Evolutionary conservation across 1,139 yeast genomes (phyloP).

Genomic region (Ogataea hybrid): DNA sequence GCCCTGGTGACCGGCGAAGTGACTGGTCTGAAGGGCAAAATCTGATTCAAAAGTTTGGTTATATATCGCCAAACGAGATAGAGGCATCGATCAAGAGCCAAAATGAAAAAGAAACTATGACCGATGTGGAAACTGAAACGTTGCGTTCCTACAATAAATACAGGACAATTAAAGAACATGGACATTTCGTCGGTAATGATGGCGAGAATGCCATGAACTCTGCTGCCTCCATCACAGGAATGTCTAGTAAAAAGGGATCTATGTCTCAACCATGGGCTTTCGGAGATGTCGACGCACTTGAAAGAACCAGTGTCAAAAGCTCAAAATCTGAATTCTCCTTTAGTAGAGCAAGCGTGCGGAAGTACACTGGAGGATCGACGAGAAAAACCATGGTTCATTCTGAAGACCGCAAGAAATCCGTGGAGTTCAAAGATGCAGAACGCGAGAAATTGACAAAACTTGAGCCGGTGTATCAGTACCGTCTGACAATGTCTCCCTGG

Average conservation of each 20-base stretch:
- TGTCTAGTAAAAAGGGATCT: constrained; percentile 21
- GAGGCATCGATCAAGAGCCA: background rate
- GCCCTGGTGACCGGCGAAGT: constrained; percentile 11
- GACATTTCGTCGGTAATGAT: constrained; percentile 4
- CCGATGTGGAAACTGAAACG: constrained; percentile 10
- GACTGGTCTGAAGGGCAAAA: constrained; percentile 23
- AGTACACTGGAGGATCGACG: constrained; percentile 10
- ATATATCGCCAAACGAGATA: constrained; percentile 16
- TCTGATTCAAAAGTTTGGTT: constrained; percentile 22
- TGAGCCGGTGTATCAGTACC: constrained; percentile 1
- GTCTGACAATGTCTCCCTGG: constrained; percentile 12
- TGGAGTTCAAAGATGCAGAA: constrained; percentile 13
- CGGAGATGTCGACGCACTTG: constrained; percentile 25
- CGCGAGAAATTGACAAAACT: background rate
- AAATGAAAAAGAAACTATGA: constrained; percentile 1
- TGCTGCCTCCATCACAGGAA: constrained; percentile 20
- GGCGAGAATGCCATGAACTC: constrained; percentile 12
- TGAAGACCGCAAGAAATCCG: constrained; percentile 16
- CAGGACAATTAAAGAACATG: constrained; percentile 3
- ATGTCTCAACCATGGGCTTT: constrained; percentile 22
- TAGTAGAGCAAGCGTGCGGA: constrained; percentile 14
- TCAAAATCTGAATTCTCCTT: constrained; percentile 20
- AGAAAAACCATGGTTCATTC: constrained; percentile 6
- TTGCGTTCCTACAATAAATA: constrained; percentile 5
- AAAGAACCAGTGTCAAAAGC: constrained; percentile 17